Evolutionary conservation across 2,329 filamentous ascomycete species (phyloP).

Genomic region (Phyllosticta ampelicida): DNA sequence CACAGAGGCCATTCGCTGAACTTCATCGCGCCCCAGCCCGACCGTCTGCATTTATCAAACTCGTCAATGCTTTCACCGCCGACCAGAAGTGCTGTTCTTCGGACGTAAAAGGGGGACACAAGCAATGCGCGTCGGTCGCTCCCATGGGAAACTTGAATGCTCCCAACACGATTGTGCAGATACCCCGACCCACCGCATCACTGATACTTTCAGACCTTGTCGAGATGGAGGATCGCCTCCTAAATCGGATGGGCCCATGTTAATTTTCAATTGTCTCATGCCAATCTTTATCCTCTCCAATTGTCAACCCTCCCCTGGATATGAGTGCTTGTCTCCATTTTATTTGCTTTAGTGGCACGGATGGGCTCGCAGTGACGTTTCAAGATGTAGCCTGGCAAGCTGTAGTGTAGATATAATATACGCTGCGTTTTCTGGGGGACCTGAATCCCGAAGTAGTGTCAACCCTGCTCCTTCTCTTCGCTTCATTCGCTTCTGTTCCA

Average conservation of each 20-base stretch:
- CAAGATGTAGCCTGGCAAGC: not conserved
- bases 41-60: not conserved
- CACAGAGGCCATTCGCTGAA: not conserved
- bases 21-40: not conserved
- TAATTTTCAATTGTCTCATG: slow-evolving; percentile 9
- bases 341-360: slow-evolving; percentile 6
- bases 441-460: slow-evolving; percentile 2
- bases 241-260: not conserved
- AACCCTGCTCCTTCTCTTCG: slow-evolving; percentile 8
- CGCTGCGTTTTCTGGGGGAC: not conserved
- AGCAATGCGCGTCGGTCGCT: not conserved
- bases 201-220: not conserved
- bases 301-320: not conserved
- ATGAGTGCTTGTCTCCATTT: slow-evolving; percentile 5
- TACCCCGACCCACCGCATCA: not conserved
- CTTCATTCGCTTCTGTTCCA: not conserved
- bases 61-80: not conserved
- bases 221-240: not conserved
- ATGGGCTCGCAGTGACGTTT: slow-evolving; percentile 9
- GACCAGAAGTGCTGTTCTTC: not conserved
- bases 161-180: not conserved
- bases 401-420: slow-evolving; percentile 3
- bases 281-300: slow-evolving; percentile 9
- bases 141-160: not conserved
- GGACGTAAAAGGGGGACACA: not conserved